Evolutionary conservation across 768 basidiomycete genomes (phyloP), one percentile per base, ranked within the genome.

Genomic region (Nidularia sp.): DNA sequence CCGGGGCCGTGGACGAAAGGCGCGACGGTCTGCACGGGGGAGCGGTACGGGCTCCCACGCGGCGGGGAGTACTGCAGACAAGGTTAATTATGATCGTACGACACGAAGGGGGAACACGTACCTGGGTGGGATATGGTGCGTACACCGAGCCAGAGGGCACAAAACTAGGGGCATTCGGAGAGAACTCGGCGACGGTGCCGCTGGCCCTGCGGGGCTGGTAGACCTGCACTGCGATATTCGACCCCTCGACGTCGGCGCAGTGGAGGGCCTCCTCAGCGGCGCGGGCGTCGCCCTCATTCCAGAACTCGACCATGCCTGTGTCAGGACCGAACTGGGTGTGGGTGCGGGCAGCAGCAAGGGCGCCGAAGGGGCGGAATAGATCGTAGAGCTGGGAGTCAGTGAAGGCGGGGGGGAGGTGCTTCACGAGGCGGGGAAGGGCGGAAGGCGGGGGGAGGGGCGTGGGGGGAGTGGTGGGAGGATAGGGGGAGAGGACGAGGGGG

Each of bases 1-100:
- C 92, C 92, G 8, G 92, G 92, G 7, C 92, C 91, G 66, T 92
- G 90, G 6, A 90, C 75, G 61, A 93, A 93, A 2, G 75, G 68
- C 10, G 78, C 67, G 18, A 73, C 66, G 34, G 77, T 67, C 51
- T 74, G 76, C 15, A 78, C 58, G 32, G 80, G 69, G 53, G 66
- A 59, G 31, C 69, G 61, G 60, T 71, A 80, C 12, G 78, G 77
- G 58, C 73, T 73, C 29, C 69, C 72, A 55, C 81, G 80, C 1
- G 87, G 84, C 54, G 50, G 50, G 25, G 50, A 51, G 32, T 51
- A 51, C 50, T 51, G 2, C 4, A 33, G 2, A 2, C 29, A 34
- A 46, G 29, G 3, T 13, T 15, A 46, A 13, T 46, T 10, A 46
- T 15, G 29, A 46, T 10, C 45, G 29, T 10, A 13, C 45, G 25